A percentile compares a stretch with the other conserved stretches of the same genome.
Evolutionary conservation across 73 alveolate genomes (phyloP).

Genomic region (Symbiodinium pilosum): DNA sequence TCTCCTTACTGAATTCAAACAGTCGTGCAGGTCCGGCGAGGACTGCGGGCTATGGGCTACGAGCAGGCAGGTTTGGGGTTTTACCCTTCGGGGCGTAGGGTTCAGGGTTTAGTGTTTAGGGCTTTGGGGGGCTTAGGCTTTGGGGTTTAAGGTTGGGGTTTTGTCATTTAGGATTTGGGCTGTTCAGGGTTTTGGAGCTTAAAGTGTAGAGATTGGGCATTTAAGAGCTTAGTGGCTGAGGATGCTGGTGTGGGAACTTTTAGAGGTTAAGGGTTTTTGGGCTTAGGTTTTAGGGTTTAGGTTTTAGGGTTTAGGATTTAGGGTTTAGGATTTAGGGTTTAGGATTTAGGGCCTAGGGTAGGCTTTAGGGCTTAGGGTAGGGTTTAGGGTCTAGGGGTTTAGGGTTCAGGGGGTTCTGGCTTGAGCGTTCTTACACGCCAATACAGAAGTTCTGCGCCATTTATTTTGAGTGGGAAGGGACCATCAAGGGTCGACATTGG

Average conservation of each 20-base stretch:
- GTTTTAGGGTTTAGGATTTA: background rate
- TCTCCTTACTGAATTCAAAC: background rate
- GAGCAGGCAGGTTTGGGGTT: background rate
- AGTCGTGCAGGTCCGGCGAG: background rate
- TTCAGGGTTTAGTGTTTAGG: background rate
- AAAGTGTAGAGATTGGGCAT: no score
- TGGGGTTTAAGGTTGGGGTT: background rate
- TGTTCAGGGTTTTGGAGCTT: background rate
- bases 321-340: no score
- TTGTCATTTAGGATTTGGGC: background rate
- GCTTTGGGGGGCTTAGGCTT: background rate
- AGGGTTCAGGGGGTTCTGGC: no score
- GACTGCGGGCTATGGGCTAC: conserved; percentile 14
- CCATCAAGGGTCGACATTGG: no score
- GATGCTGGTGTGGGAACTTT: no score
- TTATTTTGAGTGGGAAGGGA: no score
- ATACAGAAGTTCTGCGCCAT: no score
- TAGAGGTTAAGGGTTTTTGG: background rate
- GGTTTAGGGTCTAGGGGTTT: no score
- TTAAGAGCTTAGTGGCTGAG: no score
- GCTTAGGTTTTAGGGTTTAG: background rate
- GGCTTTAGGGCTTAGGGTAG: no score
- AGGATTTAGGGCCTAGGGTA: no score
- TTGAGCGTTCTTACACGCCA: no score
- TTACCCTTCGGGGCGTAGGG: background rate